phyloP scores from a whole-genome alignment of 1,284 basidiomycete genomes.

The Ustilago nuda region DNA sequence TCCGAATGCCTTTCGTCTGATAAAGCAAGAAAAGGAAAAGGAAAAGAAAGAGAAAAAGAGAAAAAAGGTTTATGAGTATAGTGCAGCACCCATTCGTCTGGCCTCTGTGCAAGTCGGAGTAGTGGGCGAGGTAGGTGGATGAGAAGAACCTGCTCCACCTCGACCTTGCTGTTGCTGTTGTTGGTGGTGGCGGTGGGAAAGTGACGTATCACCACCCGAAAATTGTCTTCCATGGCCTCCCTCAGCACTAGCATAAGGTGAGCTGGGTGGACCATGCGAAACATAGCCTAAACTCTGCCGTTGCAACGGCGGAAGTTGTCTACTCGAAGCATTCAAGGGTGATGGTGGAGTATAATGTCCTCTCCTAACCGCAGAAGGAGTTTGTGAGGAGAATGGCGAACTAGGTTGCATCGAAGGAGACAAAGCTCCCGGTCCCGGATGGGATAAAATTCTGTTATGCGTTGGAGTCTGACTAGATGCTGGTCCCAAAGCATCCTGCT shows the following conservation, averaged over 20 bases:
- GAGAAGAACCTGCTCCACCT: background rate
- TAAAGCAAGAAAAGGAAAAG: too few species aligned
- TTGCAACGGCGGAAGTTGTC: constrained; percentile 36
- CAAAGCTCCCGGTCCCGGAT: constrained; percentile 23
- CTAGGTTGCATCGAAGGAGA: constrained; percentile 38
- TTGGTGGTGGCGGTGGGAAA: background rate
- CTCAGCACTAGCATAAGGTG: constrained; percentile 21
- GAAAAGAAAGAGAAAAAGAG: background rate
- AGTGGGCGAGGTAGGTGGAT: constrained; percentile 18
- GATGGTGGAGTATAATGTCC: constrained; percentile 37
- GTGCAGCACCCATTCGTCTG: constrained; percentile 42
- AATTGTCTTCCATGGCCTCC: constrained; percentile 30
- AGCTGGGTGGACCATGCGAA: constrained; percentile 28
- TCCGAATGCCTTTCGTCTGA: too few species aligned
- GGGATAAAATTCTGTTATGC: constrained; percentile 37
- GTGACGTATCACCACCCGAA: constrained; percentile 14
- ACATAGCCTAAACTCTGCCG: constrained; percentile 12
- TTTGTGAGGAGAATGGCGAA: constrained; percentile 38
- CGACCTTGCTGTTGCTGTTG: background rate
- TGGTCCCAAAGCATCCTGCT: constrained; percentile 13
- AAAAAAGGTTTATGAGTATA: constrained; percentile 27
- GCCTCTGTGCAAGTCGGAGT: constrained; percentile 29
- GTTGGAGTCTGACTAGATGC: constrained; percentile 32
- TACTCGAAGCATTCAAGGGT: constrained; percentile 22
- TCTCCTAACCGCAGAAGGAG: constrained; percentile 35